Evolutionary conservation across 768 basidiomycete species (phyloP).

Genomic region (Russula vinacea): DNA sequence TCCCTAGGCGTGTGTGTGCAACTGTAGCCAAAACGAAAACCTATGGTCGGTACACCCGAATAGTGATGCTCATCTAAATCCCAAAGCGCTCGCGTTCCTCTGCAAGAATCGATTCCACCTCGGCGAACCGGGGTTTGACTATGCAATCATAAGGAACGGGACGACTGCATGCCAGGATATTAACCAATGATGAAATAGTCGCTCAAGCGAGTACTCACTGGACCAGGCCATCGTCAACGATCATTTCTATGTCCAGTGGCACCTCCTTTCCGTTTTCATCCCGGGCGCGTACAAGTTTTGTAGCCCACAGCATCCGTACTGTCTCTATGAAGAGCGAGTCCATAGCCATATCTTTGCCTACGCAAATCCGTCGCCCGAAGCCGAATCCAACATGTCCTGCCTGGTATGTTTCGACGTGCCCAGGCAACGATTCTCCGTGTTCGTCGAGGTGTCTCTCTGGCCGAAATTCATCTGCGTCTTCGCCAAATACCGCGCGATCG

Average conservation of each 20-base stretch:
- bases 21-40: neutral
- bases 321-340: constrained; percentile 29
- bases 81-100: constrained; percentile 5
- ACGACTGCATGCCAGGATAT: constrained; percentile 2
- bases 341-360: constrained; percentile 25
- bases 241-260: neutral
- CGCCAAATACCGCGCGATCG: constrained; percentile 14
- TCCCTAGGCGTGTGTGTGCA: too few species aligned
- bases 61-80: neutral
- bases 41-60: neutral
- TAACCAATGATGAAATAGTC: neutral
- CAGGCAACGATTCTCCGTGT: neutral
- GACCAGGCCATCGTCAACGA: neutral
- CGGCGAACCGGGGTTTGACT: constrained; percentile 28
- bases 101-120: constrained; percentile 9
- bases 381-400: constrained; percentile 26
- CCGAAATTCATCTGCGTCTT: constrained; percentile 26
- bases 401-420: neutral
- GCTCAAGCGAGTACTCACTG: neutral
- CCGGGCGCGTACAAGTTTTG: constrained; percentile 13
- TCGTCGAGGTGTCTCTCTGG: constrained; percentile 28
- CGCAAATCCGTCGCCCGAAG: constrained; percentile 28
- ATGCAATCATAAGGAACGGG: constrained; percentile 27
- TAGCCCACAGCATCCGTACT: constrained; percentile 28
- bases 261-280: constrained; percentile 22